Evolutionary conservation across 208 protist species (phyloP).

Genomic region (Wallacemonas sp.): DNA sequence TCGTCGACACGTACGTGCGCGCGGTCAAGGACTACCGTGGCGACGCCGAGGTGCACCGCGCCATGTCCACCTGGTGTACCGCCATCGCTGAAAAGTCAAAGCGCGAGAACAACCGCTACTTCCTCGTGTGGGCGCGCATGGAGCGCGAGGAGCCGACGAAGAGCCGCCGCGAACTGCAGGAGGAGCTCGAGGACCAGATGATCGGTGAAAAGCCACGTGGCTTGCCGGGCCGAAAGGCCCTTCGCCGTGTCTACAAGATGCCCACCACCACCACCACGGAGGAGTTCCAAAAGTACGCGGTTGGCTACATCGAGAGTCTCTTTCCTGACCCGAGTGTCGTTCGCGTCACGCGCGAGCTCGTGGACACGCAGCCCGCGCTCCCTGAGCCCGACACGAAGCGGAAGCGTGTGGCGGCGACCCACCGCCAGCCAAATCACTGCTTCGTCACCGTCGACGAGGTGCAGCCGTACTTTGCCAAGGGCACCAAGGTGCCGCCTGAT

Average conservation of each 20-base stretch:
- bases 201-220: conserved; percentile 55
- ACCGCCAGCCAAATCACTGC: conserved; percentile 74
- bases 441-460: conserved; percentile 80
- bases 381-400: conserved; percentile 67
- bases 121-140: conserved; percentile 84
- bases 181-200: conserved; percentile 36
- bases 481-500: conserved; percentile 39
- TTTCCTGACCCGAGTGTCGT: conserved; percentile 67
- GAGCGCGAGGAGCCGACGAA: conserved; percentile 54
- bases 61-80: conserved; percentile 76
- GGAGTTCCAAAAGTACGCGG: conserved; percentile 67
- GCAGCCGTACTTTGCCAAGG: conserved; percentile 66
- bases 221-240: conserved; percentile 47
- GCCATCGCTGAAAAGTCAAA: conserved; percentile 53
- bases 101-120: conserved; percentile 67
- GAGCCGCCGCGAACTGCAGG: conserved; percentile 33
- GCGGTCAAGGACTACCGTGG: conserved; percentile 64
- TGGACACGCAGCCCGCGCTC: conserved; percentile 62
- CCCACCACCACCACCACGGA: conserved; percentile 38
- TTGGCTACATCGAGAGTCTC: conserved; percentile 58
- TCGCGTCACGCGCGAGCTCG: conserved; percentile 61
- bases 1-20: conserved; percentile 67
- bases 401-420: conserved; percentile 53
- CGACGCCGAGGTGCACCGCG: conserved; percentile 52
- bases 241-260: conserved; percentile 89